Conservation (phyloP, 2,329 filamentous ascomycete genomes). For the Aspergillus floridensis region DNA sequence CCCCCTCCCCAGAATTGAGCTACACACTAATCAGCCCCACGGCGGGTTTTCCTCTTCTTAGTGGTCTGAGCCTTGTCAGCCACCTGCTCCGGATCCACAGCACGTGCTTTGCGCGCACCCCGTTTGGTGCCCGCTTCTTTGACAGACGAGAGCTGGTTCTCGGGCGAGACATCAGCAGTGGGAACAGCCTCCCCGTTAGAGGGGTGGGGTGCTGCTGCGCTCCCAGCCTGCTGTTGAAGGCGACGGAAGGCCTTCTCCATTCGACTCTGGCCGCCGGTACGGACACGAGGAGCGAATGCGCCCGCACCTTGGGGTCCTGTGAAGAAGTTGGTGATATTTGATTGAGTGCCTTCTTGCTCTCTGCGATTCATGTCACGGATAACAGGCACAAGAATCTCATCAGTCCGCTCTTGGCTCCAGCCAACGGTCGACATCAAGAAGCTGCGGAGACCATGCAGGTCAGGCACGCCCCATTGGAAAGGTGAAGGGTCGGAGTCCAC, state of each 20-base stretch:
- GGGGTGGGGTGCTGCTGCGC: slow-evolving; percentile 16
- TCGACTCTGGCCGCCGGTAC: slow-evolving; percentile 62
- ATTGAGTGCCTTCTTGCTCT: slow-evolving; percentile 85
- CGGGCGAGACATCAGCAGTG: slow-evolving; percentile 1
- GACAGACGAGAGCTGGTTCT: not conserved
- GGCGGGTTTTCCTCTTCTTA: slow-evolving; percentile 29
- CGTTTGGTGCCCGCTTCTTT: slow-evolving; percentile 19
- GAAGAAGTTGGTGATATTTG: slow-evolving; percentile 94
- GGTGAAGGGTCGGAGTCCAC: slow-evolving; percentile 74
- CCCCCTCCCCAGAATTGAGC: not conserved
- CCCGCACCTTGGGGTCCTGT: slow-evolving; percentile 60
- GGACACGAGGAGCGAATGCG: slow-evolving; percentile 69
- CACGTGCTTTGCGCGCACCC: slow-evolving; percentile 6
- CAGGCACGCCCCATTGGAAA: slow-evolving; percentile 95
- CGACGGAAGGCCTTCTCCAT: slow-evolving; percentile 72
- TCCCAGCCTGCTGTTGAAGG: slow-evolving; percentile 57
- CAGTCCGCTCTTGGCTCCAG: slow-evolving; percentile 86
- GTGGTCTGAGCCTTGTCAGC: slow-evolving; percentile 15
- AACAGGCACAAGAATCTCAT: slow-evolving; percentile 93
- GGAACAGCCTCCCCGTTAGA: not conserved
- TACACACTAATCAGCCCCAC: slow-evolving; percentile 1
- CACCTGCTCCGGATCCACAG: not conserved
- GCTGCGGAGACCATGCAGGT: slow-evolving; percentile 76
- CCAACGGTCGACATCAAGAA: slow-evolving; percentile 92
- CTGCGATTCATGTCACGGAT: slow-evolving; percentile 92